Evolutionary conservation across 169 alveolate species (phyloP).

Genomic region (Pseudocohnilembus persalinus): DNA sequence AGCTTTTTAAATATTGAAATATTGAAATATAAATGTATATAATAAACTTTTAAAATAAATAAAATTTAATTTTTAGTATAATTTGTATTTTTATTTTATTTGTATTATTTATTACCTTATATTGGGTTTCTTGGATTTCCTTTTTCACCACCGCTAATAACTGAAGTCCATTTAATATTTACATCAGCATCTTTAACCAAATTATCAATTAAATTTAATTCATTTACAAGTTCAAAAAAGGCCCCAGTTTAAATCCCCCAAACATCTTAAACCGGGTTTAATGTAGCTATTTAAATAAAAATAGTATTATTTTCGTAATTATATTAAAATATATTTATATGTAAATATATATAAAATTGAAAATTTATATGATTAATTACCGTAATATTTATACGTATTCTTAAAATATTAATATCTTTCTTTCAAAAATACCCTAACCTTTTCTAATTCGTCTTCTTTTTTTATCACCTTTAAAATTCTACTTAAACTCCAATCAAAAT

Average conservation of each 20-base stretch:
- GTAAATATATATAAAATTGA: too few species aligned
- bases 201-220: slow-evolving; percentile 46
- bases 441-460: slow-evolving; percentile 53
- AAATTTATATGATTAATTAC: neutral
- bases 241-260: slow-evolving; percentile 51
- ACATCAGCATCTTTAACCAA: slow-evolving; percentile 53
- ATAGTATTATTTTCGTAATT: neutral
- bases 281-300: slow-evolving; percentile 30
- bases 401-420: slow-evolving; percentile 40
- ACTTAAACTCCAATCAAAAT: slow-evolving; percentile 60
- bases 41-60: slow-evolving; percentile 42
- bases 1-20: slow-evolving; percentile 42
- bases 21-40: slow-evolving; percentile 33
- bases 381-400: slow-evolving; percentile 28
- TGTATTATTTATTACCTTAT: neutral
- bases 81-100: slow-evolving; percentile 18
- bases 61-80: slow-evolving; percentile 50
- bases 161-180: slow-evolving; percentile 50
- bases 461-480: slow-evolving; percentile 52
- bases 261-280: slow-evolving; percentile 42
- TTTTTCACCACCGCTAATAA: slow-evolving; percentile 45
- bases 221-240: slow-evolving; percentile 55
- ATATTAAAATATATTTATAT: too few species aligned
- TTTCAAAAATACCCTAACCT: slow-evolving; percentile 45
- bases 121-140: slow-evolving; percentile 62